Evolutionary conservation across 2,329 filamentous ascomycete species (phyloP).

Genomic region (Xylariaceae sp.): DNA sequence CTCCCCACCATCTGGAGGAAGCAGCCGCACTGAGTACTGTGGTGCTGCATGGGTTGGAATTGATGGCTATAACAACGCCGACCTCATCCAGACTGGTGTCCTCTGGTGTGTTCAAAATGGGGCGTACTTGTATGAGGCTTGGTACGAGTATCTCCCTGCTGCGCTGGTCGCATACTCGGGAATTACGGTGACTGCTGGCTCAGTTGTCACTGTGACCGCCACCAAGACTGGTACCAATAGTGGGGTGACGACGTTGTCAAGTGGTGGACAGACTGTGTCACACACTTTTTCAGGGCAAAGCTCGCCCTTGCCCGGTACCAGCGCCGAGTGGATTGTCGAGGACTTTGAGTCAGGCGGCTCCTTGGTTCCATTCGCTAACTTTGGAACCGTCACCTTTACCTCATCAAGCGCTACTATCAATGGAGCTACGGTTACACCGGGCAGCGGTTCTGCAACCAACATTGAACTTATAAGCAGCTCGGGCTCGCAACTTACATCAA

Average conservation of each 20-base stretch:
- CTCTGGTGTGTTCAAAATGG: conserved; percentile 23
- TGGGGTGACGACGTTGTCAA: conserved; percentile 19
- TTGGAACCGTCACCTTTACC: conserved; percentile 24
- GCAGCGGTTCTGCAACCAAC: conserved; percentile 10
- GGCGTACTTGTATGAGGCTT: conserved; percentile 21
- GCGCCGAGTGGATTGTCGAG: conserved; percentile 27
- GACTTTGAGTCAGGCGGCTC: conserved; percentile 17
- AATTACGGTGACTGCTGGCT: conserved; percentile 17
- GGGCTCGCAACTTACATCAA: conserved; percentile 12
- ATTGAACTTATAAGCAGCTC: conserved; percentile 18
- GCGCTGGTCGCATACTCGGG: conserved; percentile 15
- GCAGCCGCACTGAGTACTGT: conserved; percentile 9
- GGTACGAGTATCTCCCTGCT: conserved; percentile 26
- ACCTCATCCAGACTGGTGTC: conserved; percentile 24
- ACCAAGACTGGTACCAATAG: conserved; percentile 22
- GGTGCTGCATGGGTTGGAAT: conserved; percentile 26
- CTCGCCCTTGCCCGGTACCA: conserved; percentile 6
- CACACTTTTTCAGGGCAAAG: conserved; percentile 24
- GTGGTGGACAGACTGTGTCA: conserved; percentile 16
- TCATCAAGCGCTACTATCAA: conserved; percentile 21
- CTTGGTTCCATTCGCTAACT: conserved; percentile 25
- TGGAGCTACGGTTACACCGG: conserved; percentile 15
- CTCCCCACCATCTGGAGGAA: conserved; percentile 15
- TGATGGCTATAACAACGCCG: conserved; percentile 21
- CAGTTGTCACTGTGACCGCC: conserved; percentile 16